phyloP scores from a whole-genome alignment of 129 eudicot genomes.

The Calendula officinalis region DNA sequence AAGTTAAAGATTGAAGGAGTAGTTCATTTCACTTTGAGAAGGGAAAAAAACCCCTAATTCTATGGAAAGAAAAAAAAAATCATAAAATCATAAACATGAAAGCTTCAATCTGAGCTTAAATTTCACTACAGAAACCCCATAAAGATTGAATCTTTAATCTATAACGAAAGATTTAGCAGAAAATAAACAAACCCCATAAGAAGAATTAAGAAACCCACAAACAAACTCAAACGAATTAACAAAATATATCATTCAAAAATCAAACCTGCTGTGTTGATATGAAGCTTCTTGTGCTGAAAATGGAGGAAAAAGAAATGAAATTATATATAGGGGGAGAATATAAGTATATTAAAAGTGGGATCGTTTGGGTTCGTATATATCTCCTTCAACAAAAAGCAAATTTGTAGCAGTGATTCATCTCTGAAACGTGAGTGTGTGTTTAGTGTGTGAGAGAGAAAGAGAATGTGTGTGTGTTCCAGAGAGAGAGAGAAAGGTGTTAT shows the following conservation, averaged over 20 bases:
- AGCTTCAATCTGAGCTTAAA: slow-evolving; percentile 15
- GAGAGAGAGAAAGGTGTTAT: slow-evolving; percentile 27
- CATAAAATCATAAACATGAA: slow-evolving; percentile 33
- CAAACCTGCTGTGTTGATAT: not conserved
- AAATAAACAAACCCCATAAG: slow-evolving; percentile 17
- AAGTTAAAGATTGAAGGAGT: slow-evolving; percentile 24
- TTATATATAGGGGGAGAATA: not conserved
- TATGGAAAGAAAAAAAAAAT: slow-evolving; percentile 20
- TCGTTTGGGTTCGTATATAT: slow-evolving; percentile 45
- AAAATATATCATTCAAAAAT: not conserved
- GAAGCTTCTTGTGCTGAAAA: slow-evolving; percentile 6
- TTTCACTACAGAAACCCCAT: not conserved
- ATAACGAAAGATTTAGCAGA: not conserved
- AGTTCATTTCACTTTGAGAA: slow-evolving; percentile 3
- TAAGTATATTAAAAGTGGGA: slow-evolving; percentile 28
- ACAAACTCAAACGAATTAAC: not conserved
- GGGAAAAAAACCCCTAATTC: slow-evolving; percentile 2
- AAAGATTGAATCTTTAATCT: slow-evolving; percentile 10
- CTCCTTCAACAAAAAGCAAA: slow-evolving; percentile 36
- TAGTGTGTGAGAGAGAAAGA: slow-evolving; percentile 24
- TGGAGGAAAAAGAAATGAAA: not conserved
- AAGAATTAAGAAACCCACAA: not conserved
- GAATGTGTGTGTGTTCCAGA: slow-evolving; percentile 11
- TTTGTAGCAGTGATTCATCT: slow-evolving; percentile 19
- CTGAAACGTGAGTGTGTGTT: slow-evolving; percentile 22